phyloP scores from a whole-genome alignment of 1,284 basidiomycete genomes.

The Neonothopanus nambi region DNA sequence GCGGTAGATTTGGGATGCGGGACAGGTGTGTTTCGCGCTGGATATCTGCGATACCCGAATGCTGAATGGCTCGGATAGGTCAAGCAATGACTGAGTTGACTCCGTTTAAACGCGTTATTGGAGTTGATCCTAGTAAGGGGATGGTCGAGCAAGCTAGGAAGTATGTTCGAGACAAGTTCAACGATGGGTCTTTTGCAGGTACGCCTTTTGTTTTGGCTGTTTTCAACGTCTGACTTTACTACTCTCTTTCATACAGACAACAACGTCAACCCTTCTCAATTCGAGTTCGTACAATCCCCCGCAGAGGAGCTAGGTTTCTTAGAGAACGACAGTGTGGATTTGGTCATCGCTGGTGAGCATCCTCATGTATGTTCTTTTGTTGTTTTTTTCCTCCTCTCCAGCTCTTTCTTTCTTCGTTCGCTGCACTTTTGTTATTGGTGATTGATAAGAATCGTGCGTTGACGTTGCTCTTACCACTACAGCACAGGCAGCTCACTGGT shows the following conservation, averaged over 20 bases:
- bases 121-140: constrained; percentile 69
- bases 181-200: constrained; percentile 13
- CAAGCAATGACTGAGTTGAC: constrained; percentile 68
- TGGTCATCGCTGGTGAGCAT: constrained; percentile 68
- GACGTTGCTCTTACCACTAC: neutral
- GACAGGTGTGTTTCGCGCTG: constrained; percentile 55
- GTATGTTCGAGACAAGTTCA: constrained; percentile 23
- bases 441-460: too few relatives aligned
- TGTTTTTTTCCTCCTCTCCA: neutral
- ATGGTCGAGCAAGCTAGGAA: constrained; percentile 72
- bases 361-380: neutral
- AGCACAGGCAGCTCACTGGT: constrained; percentile 91
- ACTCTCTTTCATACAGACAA: neutral
- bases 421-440: too few relatives aligned
- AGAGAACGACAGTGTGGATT: constrained; percentile 62
- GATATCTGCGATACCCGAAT: neutral
- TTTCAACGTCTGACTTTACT: neutral
- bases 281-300: constrained; percentile 50
- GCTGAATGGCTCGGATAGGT: constrained; percentile 35
- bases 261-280: constrained; percentile 21
- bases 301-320: constrained; percentile 62
- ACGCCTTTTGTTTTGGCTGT: neutral
- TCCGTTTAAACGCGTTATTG: constrained; percentile 64
- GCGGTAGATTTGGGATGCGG: constrained; percentile 84
- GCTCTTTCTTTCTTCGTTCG: too few relatives aligned